phyloP scores from a whole-genome alignment of 208 protist species.

The Tritrichomonas musculus region DNA sequence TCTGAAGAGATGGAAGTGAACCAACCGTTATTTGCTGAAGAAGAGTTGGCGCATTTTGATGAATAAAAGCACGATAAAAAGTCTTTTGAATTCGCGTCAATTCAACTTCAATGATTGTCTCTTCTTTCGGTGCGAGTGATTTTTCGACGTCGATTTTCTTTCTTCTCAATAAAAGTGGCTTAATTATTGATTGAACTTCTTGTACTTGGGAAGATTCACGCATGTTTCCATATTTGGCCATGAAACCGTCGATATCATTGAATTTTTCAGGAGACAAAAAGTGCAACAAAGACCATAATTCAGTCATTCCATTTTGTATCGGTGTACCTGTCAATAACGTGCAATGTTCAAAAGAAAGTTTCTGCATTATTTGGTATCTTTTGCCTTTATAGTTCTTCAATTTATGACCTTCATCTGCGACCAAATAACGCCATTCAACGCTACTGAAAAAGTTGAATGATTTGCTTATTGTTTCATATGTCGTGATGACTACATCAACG shows the following conservation, averaged over 20 bases:
- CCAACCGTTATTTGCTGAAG: background rate
- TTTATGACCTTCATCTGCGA: conserved; percentile 96
- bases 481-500: conserved; percentile 72
- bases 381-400: conserved; percentile 68
- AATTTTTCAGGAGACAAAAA: conserved; percentile 65
- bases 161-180: conserved; percentile 67
- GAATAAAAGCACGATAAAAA: conserved; percentile 62
- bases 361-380: conserved; percentile 49
- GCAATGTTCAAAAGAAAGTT: conserved; percentile 23
- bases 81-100: conserved; percentile 62
- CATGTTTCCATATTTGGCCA: conserved; percentile 42
- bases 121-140: conserved; percentile 69
- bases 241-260: conserved; percentile 58
- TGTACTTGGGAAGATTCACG: conserved; percentile 33
- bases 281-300: conserved; percentile 69
- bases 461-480: conserved; percentile 60
- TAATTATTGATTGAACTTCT: conserved; percentile 51
- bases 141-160: conserved; percentile 88
- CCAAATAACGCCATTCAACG: conserved; percentile 77
- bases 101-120: conserved; percentile 63
- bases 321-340: conserved; percentile 57
- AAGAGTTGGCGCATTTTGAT: background rate
- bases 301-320: conserved; percentile 56
- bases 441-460: background rate
- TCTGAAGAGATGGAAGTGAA: conserved; percentile 32